phyloP scores from a whole-genome alignment of 768 basidiomycete genomes.

The Grammothele lineata region DNA sequence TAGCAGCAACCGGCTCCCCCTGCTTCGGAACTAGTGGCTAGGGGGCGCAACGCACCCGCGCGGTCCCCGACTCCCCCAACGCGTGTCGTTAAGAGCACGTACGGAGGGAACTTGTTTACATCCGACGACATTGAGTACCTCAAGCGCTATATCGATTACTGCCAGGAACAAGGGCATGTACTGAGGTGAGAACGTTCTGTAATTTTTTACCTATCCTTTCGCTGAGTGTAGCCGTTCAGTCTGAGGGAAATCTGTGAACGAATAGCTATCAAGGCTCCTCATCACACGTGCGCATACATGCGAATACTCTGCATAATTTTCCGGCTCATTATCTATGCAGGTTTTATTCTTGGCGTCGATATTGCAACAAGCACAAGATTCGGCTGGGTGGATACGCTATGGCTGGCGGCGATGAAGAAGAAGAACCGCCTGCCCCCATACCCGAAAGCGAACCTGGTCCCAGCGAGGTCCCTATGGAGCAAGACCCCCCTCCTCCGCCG shows the following conservation, averaged over 20 bases:
- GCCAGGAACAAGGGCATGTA: conserved; percentile 82
- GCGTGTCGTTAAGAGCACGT: conserved; percentile 83
- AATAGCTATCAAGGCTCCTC: conserved; percentile 84
- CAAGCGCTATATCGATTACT: conserved; percentile 87
- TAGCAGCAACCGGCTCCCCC: conserved; percentile 55
- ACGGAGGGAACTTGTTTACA: conserved; percentile 85
- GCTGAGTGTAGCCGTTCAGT: conserved; percentile 29
- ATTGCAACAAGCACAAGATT: conserved; percentile 91
- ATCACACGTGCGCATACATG: conserved; percentile 65
- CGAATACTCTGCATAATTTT: neutral
- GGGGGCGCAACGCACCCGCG: conserved; percentile 60
- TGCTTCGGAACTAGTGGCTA: conserved; percentile 61
- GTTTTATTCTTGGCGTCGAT: conserved; percentile 88
- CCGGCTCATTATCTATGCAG: conserved; percentile 31
- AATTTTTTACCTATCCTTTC: neutral
- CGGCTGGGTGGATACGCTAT: conserved; percentile 82
- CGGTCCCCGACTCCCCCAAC: conserved; percentile 82
- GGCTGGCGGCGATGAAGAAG: conserved; percentile 49
- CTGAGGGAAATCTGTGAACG: conserved; percentile 85
- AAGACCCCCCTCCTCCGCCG: conserved; percentile 24
- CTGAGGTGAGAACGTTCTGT: conserved; percentile 46
- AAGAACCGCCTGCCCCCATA: neutral
- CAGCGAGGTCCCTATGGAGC: conserved; percentile 41
- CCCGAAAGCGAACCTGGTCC: conserved; percentile 37
- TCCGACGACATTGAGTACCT: conserved; percentile 79